A percentile compares a stretch with the other conserved stretches of the same genome.
Evolutionary conservation across 2,329 filamentous ascomycete species (phyloP).

Genomic region (Aspergillus fijiensis): DNA sequence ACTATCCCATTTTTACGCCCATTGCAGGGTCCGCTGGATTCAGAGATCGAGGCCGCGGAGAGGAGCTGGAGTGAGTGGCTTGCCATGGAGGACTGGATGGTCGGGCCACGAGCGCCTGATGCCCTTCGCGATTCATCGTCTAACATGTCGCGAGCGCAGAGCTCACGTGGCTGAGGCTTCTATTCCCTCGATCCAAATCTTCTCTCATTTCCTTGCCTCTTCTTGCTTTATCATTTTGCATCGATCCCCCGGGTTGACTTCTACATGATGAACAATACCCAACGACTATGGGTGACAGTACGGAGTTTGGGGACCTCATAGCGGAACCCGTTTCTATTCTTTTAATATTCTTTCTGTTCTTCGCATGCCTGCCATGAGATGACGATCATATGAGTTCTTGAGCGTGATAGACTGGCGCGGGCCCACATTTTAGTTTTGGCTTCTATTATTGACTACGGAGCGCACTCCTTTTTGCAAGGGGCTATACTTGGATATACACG

Average conservation of each 20-base stretch:
- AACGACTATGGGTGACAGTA: not conserved
- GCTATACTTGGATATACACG: not conserved
- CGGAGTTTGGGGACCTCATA: conserved; percentile 6
- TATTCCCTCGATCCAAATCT: not conserved
- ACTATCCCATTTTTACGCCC: conserved; percentile 84
- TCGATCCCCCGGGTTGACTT: not conserved
- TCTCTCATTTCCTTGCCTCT: not conserved
- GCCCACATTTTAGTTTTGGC: conserved; percentile 7
- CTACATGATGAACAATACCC: not conserved
- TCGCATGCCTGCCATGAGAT: conserved; percentile 12
- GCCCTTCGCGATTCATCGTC: conserved; percentile 40
- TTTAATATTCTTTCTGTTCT: conserved; percentile 7
- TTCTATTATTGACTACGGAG: conserved; percentile 1
- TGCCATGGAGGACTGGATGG: conserved; percentile 97
- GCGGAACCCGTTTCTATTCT: not conserved
- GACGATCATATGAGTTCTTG: conserved; percentile 19
- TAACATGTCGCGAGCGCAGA: conserved; percentile 34
- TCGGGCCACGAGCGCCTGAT: conserved; percentile 74
- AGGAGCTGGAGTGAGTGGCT: conserved; percentile 90
- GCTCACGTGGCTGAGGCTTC: conserved; percentile 29
- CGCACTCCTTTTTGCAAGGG: not conserved
- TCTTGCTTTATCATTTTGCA: not conserved
- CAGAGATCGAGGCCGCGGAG: conserved; percentile 81
- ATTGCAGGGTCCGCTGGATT: conserved; percentile 70
- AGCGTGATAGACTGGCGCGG: conserved; percentile 15